Evolutionary conservation across 208 protist species (phyloP).

Genomic region (Leishmania tarentolae): DNA sequence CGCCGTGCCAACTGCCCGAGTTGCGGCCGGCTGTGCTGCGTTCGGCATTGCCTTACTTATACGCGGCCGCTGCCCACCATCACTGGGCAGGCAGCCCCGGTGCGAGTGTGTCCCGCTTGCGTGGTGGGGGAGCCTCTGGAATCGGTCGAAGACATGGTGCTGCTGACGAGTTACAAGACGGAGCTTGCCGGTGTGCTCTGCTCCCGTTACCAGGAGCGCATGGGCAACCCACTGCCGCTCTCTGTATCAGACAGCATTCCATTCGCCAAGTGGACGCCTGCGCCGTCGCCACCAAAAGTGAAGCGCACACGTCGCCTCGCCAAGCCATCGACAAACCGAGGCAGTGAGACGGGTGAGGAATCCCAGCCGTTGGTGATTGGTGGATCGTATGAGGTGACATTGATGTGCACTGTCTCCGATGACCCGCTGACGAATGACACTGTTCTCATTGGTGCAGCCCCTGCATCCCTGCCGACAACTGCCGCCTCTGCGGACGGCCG

Average conservation of each 20-base stretch:
- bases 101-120: slow-evolving; percentile 60
- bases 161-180: slow-evolving; percentile 63
- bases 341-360: slow-evolving; percentile 2
- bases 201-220: slow-evolving; percentile 57
- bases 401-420: slow-evolving; percentile 13
- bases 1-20: slow-evolving; percentile 69
- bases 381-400: slow-evolving; percentile 29
- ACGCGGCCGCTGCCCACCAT: slow-evolving; percentile 63
- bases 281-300: slow-evolving; percentile 8
- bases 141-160: slow-evolving; percentile 69
- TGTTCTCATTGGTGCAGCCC: slow-evolving; percentile 20
- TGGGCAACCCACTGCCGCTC: slow-evolving; percentile 64
- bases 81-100: slow-evolving; percentile 13
- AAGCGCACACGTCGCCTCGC: not conserved
- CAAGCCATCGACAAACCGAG: not conserved
- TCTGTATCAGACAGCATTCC: slow-evolving; percentile 25
- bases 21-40: slow-evolving; percentile 68
- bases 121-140: slow-evolving; percentile 60
- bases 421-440: slow-evolving; percentile 23
- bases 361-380: slow-evolving; percentile 17
- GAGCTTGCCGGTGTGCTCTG: slow-evolving; percentile 67
- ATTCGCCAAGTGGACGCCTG: slow-evolving; percentile 29
- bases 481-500: not conserved
- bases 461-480: not conserved
- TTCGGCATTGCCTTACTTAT: slow-evolving; percentile 54